Conservation (phyloP, 331 rosid species). For the Quercus lobata region DNA sequence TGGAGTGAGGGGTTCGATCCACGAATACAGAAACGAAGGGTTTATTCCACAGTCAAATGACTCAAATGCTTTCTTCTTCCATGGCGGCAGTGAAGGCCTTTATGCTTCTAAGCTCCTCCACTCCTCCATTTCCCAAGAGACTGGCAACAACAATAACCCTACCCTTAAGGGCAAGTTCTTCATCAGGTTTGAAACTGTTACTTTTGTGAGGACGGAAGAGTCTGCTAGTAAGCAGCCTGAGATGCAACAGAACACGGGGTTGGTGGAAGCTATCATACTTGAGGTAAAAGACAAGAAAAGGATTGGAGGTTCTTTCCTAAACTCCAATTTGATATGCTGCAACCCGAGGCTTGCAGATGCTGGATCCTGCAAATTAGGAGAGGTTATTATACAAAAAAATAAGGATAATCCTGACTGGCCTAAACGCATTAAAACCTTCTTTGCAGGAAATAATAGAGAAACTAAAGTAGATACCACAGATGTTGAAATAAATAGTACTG, state of each 20-base stretch:
- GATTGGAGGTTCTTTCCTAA: constrained; percentile 62
- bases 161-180: constrained; percentile 56
- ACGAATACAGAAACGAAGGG: constrained; percentile 47
- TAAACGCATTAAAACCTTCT: constrained; percentile 57
- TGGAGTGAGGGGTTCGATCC: constrained; percentile 41
- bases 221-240: constrained; percentile 36
- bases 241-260: constrained; percentile 78
- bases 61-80: constrained; percentile 71
- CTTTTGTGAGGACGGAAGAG: constrained; percentile 63
- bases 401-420: constrained; percentile 46
- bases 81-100: constrained; percentile 73
- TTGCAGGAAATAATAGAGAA: constrained; percentile 42
- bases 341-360: constrained; percentile 30
- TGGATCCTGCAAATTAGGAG: constrained; percentile 55
- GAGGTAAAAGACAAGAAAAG: constrained; percentile 70
- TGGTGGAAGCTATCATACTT: constrained; percentile 77
- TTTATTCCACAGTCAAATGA: constrained; percentile 52
- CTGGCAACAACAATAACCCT: constrained; percentile 8
- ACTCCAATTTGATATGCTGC: constrained; percentile 68
- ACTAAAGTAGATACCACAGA: constrained; percentile 29
- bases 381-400: constrained; percentile 63
- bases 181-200: constrained; percentile 60
- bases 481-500: constrained; percentile 50
- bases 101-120: constrained; percentile 44
- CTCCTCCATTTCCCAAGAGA: constrained; percentile 12